Evolutionary conservation across 495 filamentous ascomycete genomes (phyloP).

Genomic region (Sporormia fimetaria): DNA sequence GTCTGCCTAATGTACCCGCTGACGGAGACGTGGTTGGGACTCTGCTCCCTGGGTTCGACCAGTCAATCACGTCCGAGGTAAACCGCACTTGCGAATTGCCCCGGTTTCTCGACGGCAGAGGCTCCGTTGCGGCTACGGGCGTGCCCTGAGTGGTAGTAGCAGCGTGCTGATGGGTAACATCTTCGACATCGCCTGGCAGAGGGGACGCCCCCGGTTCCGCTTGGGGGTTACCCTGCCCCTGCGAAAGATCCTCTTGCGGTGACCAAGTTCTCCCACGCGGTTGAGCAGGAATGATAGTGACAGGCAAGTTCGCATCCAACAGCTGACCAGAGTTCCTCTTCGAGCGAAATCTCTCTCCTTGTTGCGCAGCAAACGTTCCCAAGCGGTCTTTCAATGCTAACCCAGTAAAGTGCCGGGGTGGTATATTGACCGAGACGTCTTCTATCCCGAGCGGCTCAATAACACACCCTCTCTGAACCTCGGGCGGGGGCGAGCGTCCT

Average conservation of each 20-base stretch:
- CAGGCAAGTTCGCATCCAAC: conserved; percentile 39
- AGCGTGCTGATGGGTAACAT: no score
- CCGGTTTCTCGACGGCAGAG: not conserved
- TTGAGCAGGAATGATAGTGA: conserved; percentile 60
- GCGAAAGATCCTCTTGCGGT: conserved; percentile 20
- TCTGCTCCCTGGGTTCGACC: not conserved
- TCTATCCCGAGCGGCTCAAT: conserved; percentile 19
- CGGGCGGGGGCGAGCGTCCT: conserved; percentile 43
- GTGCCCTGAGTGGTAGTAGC: no score
- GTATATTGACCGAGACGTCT: conserved; percentile 16
- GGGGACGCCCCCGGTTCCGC: conserved; percentile 2
- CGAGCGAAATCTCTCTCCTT: conserved; percentile 30
- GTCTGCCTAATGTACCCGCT: no score
- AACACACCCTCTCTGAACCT: conserved; percentile 41
- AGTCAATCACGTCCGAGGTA: conserved; percentile 14
- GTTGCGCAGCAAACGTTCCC: conserved; percentile 32
- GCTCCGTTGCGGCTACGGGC: not conserved
- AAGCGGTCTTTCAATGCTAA: conserved; percentile 30
- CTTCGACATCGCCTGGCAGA: no score
- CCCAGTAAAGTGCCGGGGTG: conserved; percentile 28
- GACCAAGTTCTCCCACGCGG: conserved; percentile 39
- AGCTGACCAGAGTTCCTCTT: conserved; percentile 20
- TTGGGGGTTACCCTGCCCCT: conserved; percentile 8
- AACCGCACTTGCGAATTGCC: conserved; percentile 16
- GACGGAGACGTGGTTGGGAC: not conserved